A percentile compares a stretch with the other conserved stretches of the same genome.
These are phyloP conservation scores for Apiospora marii DNA, from an alignment of 2,329 filamentous ascomycete species.

Conservation along the genomic window DNA sequence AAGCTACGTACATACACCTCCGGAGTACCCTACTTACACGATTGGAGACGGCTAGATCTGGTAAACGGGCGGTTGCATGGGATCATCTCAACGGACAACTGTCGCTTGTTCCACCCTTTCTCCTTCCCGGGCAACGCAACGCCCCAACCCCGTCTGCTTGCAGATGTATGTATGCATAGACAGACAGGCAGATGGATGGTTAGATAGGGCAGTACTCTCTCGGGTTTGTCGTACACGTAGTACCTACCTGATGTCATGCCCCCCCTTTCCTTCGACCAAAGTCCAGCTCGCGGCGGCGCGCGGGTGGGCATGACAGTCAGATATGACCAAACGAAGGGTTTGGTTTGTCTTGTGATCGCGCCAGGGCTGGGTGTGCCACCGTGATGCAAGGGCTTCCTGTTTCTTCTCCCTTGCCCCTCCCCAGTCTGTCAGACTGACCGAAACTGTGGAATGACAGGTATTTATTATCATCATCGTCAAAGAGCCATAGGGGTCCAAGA, in stretches of 20 bases:
- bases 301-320: background rate
- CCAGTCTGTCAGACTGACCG: background rate
- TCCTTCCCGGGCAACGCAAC: background rate
- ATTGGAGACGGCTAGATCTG: conserved; percentile 21
- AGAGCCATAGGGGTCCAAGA: no score
- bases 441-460: no score
- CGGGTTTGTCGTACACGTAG: background rate
- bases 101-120: background rate
- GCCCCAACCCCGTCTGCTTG: background rate
- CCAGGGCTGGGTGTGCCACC: background rate
- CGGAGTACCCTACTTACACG: background rate
- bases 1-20: no score
- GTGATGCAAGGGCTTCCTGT: conserved; percentile 3
- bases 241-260: background rate
- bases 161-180: background rate
- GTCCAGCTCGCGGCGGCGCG: no score
- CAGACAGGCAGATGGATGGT: background rate
- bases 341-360: no score
- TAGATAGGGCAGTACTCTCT: background rate
- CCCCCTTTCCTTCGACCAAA: background rate
- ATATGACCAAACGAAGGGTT: background rate
- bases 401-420: background rate
- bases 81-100: conserved; percentile 17
- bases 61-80: conserved; percentile 12
- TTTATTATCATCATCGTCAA: no score